Evolutionary conservation across 768 basidiomycete genomes (phyloP).

Genomic region (Collybia mongolica): DNA sequence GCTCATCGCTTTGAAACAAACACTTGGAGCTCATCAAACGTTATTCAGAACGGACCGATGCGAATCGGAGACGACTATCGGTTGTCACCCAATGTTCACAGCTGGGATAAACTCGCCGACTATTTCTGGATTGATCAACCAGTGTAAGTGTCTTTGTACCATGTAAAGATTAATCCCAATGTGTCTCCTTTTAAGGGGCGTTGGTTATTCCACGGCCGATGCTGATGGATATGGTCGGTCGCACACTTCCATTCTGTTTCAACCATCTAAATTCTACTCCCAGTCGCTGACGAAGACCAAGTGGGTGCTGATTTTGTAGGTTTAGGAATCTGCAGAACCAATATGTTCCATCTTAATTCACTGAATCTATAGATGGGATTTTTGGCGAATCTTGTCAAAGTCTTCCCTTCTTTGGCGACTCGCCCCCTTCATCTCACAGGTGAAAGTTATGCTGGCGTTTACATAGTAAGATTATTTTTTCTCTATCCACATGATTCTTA

Average conservation of each 20-base stretch:
- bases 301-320: constrained; percentile 58
- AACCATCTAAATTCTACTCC: constrained; percentile 1
- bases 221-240: constrained; percentile 54
- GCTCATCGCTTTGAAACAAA: background rate
- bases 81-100: constrained; percentile 47
- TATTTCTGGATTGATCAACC: constrained; percentile 77
- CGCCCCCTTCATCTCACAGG: constrained; percentile 70
- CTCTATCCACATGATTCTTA: background rate
- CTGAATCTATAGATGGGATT: constrained; percentile 58
- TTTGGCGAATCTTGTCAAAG: constrained; percentile 66
- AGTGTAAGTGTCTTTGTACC: constrained; percentile 35
- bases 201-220: constrained; percentile 66
- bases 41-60: constrained; percentile 65
- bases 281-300: constrained; percentile 63
- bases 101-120: constrained; percentile 62
- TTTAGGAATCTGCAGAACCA: background rate
- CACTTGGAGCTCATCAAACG: background rate
- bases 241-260: background rate
- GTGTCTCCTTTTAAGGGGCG: constrained; percentile 37
- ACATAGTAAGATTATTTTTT: constrained; percentile 47
- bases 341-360: constrained; percentile 3
- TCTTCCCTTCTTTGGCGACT: constrained; percentile 66
- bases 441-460: constrained; percentile 75
- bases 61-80: constrained; percentile 51
- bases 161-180: background rate